phyloP scores from a whole-genome alignment of 163 green algal species.

The Chloromonas sp. region DNA sequence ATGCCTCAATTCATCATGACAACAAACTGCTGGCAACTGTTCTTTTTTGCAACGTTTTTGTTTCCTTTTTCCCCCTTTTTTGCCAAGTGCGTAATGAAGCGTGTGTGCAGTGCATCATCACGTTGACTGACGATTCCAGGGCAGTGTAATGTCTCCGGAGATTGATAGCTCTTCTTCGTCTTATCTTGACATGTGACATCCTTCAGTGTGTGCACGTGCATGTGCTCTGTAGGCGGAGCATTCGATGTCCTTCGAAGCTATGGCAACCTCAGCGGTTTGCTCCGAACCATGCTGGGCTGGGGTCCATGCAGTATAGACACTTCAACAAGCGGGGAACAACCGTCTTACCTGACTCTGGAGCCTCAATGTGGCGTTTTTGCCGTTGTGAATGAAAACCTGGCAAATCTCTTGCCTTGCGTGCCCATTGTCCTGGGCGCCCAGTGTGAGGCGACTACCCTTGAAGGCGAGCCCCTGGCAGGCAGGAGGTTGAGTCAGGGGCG shows the following conservation, averaged over 20 bases:
- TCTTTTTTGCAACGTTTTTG: too few species aligned
- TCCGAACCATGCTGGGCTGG: slow-evolving; percentile 17
- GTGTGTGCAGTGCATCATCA: too few species aligned
- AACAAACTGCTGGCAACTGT: too few species aligned
- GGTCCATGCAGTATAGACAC: not conserved
- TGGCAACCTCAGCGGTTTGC: slow-evolving; percentile 12
- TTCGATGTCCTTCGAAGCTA: slow-evolving; percentile 22
- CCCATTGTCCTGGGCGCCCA: slow-evolving; percentile 19
- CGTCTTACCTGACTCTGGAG: slow-evolving; percentile 6
- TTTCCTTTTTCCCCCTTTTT: too few species aligned
- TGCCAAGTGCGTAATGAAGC: too few species aligned
- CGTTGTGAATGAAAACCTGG: slow-evolving; percentile 22
- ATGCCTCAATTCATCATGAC: too few species aligned
- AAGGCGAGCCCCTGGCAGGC: not conserved
- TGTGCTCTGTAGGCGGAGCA: slow-evolving; percentile 11
- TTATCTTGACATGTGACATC: too few species aligned
- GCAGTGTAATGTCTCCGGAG: too few species aligned
- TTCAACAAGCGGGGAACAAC: not conserved
- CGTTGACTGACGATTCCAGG: too few species aligned
- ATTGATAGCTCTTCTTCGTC: too few species aligned
- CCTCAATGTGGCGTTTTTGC: slow-evolving; percentile 11
- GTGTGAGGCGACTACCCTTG: slow-evolving; percentile 9
- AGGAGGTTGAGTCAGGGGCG: slow-evolving; percentile 7
- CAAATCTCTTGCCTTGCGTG: slow-evolving; percentile 18
- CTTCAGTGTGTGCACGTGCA: not conserved